These are phyloP conservation scores for rapeseed (Brassica napus) DNA, from an alignment of 345 rosid species.

Conservation along the genomic window DNA sequence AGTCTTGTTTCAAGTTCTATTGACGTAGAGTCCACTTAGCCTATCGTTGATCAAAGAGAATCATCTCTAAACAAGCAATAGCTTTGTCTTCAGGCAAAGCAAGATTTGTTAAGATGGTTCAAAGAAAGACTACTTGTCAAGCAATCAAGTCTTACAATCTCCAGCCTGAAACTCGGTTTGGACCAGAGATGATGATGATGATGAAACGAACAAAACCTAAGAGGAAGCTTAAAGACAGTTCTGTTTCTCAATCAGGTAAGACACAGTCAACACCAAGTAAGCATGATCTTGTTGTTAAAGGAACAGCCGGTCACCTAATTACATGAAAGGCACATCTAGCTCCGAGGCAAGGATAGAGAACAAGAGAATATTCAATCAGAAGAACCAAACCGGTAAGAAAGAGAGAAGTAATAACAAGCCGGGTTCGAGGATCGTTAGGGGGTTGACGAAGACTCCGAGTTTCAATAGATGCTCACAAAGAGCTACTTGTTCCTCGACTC, in stretches of 20 bases:
- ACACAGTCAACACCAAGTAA: conserved; percentile 37
- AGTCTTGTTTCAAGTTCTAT: conserved; percentile 60
- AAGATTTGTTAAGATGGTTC: conserved; percentile 60
- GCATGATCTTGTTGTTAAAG: conserved; percentile 34
- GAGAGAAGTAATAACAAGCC: conserved; percentile 43
- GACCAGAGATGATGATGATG: conserved; percentile 70
- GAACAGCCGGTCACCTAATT: conserved; percentile 56
- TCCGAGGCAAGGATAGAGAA: conserved; percentile 77
- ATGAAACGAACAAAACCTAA: conserved; percentile 70
- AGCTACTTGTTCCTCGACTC: conserved; percentile 87
- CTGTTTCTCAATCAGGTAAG: conserved; percentile 51
- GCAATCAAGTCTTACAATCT: conserved; percentile 52
- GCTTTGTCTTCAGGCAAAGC: conserved; percentile 42
- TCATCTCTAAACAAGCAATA: conserved; percentile 27
- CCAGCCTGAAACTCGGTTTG: conserved; percentile 52
- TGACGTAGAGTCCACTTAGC: conserved; percentile 30
- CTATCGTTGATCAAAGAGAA: conserved; percentile 2
- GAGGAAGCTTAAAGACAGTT: conserved; percentile 50
- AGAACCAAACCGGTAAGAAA: conserved; percentile 39
- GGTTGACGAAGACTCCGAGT: conserved; percentile 64
- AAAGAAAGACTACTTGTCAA: conserved; percentile 55
- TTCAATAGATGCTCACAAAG: conserved; percentile 64
- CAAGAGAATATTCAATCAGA: conserved; percentile 28
- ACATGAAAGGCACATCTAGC: conserved; percentile 86
- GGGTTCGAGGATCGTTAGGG: conserved; percentile 56